A percentile compares a stretch with the other conserved stretches of the same genome.
Conservation (phyloP, 2,329 filamentous ascomycete genomes). For the Emericellopsis cladophorae region DNA sequence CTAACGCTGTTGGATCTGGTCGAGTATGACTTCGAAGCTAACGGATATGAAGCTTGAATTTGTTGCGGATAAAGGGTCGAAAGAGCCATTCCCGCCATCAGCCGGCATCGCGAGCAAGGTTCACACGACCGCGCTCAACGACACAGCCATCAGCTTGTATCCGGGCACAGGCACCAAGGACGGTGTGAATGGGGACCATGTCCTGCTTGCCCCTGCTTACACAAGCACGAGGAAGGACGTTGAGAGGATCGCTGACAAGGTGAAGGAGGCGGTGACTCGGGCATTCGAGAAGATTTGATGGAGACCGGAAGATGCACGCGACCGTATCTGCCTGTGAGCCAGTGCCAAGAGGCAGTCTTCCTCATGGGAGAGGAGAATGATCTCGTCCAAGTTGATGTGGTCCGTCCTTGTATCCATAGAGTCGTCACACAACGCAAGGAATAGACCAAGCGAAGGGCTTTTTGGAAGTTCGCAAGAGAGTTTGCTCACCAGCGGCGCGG, state of each 20-base stretch:
- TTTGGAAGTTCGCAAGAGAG: too few species aligned
- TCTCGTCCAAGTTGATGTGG: too few species aligned
- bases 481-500: too few species aligned
- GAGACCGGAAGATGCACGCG: too few species aligned
- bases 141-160: slow-evolving; percentile 35
- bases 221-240: slow-evolving; percentile 16
- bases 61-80: slow-evolving; percentile 11
- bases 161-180: slow-evolving; percentile 11
- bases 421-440: too few species aligned
- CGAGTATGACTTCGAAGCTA: not conserved
- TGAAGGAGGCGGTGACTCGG: slow-evolving; percentile 4
- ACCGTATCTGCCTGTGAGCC: too few species aligned
- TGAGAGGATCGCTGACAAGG: slow-evolving; percentile 7
- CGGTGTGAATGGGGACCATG: slow-evolving; percentile 10
- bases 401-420: too few species aligned
- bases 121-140: slow-evolving; percentile 24
- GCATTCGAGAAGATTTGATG: slow-evolving; percentile 4
- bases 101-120: slow-evolving; percentile 11
- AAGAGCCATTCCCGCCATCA: slow-evolving; percentile 16
- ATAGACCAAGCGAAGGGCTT: too few species aligned
- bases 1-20: not conserved
- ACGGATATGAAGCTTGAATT: slow-evolving; percentile 11
- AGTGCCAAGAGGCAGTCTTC: too few species aligned
- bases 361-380: too few species aligned
- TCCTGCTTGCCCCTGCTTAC: slow-evolving; percentile 27